Conservation (phyloP, 169 alveolate genomes). For the Neospora caninum region DNA sequence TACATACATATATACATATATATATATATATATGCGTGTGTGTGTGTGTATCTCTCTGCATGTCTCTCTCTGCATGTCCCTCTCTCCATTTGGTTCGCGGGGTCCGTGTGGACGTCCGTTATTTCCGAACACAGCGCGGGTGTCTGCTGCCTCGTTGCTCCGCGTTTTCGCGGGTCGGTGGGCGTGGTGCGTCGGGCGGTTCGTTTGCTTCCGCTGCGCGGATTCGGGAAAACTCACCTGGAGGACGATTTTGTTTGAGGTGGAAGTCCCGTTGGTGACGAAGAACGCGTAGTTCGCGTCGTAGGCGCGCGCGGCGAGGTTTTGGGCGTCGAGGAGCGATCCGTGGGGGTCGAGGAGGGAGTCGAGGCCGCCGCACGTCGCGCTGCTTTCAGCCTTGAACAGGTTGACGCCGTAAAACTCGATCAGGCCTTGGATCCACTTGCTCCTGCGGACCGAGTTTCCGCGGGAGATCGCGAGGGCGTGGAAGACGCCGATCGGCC, state of each 20-base stretch:
- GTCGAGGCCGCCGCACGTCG: constrained; percentile 80
- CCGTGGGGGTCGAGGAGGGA: constrained; percentile 80
- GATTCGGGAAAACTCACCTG: constrained; percentile 19
- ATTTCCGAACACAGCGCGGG: not conserved
- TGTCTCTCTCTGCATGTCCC: not conserved
- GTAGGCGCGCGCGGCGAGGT: constrained; percentile 77
- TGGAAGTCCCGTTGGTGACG: constrained; percentile 79
- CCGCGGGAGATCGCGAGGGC: constrained; percentile 80
- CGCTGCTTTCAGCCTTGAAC: constrained; percentile 78
- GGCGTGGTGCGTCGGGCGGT: not conserved
- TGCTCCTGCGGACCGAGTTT: constrained; percentile 72
- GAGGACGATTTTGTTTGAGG: constrained; percentile 74
- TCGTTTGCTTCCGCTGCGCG: too few species aligned
- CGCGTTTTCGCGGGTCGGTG: not conserved
- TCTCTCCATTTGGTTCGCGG: too few species aligned
- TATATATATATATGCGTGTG: not conserved
- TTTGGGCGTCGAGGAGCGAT: constrained; percentile 76
- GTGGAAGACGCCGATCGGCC: constrained; percentile 80
- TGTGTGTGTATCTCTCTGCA: not conserved
- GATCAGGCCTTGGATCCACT: constrained; percentile 74
- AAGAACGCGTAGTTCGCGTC: constrained; percentile 76
- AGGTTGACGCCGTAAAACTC: constrained; percentile 77
- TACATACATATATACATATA: not conserved
- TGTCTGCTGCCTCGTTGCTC: not conserved
- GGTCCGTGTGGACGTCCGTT: not conserved